Evolutionary conservation across 208 protist genomes (phyloP).

Genomic region (Leishmania lainsoni): DNA sequence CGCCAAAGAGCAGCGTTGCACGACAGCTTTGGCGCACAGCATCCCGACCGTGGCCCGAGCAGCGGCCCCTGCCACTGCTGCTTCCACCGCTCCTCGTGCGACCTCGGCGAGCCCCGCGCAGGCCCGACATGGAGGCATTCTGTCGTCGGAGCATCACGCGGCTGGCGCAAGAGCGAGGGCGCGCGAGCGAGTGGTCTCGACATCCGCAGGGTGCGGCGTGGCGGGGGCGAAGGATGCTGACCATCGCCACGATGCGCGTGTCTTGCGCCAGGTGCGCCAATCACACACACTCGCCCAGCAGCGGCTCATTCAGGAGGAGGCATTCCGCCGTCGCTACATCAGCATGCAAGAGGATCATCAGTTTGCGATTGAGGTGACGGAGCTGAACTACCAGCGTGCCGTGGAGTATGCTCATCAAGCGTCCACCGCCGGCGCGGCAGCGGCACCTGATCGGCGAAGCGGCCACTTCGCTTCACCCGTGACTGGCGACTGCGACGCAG

Average conservation of each 20-base stretch:
- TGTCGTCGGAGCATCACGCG: background rate
- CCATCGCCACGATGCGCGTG: background rate
- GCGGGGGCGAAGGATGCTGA: background rate
- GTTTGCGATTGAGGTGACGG: conserved; percentile 25
- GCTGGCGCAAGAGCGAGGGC: background rate
- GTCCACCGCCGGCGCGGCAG: background rate
- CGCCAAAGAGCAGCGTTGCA: background rate
- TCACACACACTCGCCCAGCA: conserved; percentile 22
- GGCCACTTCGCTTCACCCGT: background rate
- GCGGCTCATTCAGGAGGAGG: conserved; percentile 33
- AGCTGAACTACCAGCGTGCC: conserved; percentile 31
- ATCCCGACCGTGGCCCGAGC: background rate
- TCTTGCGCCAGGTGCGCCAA: background rate
- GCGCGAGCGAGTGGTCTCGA: background rate
- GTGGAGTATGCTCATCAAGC: conserved; percentile 13
- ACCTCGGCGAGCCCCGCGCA: background rate
- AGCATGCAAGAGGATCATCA: conserved; percentile 30
- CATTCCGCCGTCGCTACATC: conserved; percentile 32
- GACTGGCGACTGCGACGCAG: background rate
- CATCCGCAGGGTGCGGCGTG: background rate
- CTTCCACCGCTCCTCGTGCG: background rate
- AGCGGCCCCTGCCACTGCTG: background rate
- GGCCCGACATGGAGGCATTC: background rate
- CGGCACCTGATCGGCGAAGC: background rate
- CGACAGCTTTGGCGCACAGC: background rate